Evolutionary conservation across 2,329 filamentous ascomycete genomes (phyloP).

Genomic region (Aspergillus sergii): DNA sequence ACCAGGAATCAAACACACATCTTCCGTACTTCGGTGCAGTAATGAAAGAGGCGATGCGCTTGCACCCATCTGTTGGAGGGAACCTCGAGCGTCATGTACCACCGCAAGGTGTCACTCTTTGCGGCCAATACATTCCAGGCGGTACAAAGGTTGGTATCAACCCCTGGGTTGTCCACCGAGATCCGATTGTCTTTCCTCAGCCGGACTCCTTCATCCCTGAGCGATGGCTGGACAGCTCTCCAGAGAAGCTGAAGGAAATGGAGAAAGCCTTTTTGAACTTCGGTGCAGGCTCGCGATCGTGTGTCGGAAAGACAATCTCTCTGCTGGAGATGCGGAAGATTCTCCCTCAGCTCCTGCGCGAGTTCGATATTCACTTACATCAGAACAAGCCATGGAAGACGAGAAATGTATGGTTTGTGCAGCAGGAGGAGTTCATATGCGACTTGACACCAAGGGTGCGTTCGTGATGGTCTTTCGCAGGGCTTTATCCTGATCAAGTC

Average conservation of each 20-base stretch:
- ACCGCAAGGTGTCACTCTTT: conserved; percentile 28
- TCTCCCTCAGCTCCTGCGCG: conserved; percentile 28
- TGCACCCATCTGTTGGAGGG: conserved; percentile 40
- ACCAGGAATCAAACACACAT: conserved; percentile 27
- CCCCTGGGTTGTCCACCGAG: conserved; percentile 47
- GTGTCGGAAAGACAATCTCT: conserved; percentile 38
- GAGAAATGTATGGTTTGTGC: conserved; percentile 2
- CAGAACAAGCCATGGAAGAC: background rate
- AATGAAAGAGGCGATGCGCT: conserved; percentile 41
- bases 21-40: conserved; percentile 40
- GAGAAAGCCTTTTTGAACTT: conserved; percentile 34
- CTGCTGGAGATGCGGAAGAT: conserved; percentile 38
- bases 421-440: background rate
- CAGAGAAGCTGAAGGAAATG: conserved; percentile 31
- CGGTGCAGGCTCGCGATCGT: conserved; percentile 32
- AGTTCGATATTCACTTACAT: background rate
- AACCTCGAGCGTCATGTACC: conserved; percentile 41
- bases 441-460: background rate
- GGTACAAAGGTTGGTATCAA: conserved; percentile 50
- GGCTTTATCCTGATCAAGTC: background rate
- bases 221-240: conserved; percentile 45
- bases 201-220: conserved; percentile 47
- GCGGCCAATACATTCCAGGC: conserved; percentile 35
- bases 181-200: conserved; percentile 45
- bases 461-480: background rate